These are phyloP conservation scores for Candida pseudofarinosa DNA, from an alignment of 805 yeast genomes.

Conservation along the genomic window DNA sequence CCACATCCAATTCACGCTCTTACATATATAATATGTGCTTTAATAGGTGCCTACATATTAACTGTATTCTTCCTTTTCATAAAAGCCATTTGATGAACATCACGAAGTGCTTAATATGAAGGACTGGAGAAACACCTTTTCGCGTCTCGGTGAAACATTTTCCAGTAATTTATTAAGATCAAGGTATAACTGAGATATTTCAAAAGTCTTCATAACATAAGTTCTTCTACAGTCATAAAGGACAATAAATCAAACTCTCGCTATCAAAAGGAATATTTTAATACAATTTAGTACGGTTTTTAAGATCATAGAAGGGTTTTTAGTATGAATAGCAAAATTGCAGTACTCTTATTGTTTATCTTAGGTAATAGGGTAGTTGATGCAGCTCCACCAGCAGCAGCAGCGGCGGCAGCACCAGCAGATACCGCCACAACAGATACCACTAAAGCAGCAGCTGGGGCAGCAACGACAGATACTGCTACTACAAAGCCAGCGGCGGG, in stretches of 20 bases:
- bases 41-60: not conserved
- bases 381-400: constrained; percentile 5
- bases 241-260: no score
- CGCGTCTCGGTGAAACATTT: not conserved
- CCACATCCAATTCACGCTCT: no score
- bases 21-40: no score
- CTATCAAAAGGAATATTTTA: no score
- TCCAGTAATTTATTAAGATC: no score
- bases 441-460: constrained; percentile 5
- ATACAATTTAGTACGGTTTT: no score
- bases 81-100: not conserved
- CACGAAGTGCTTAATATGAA: not conserved
- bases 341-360: not conserved
- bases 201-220: no score
- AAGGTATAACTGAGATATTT: no score
- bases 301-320: no score
- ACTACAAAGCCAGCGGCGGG: constrained; percentile 4
- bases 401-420: constrained; percentile 6
- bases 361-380: not conserved
- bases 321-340: not conserved
- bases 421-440: constrained; percentile 6
- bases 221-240: no score
- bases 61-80: not conserved
- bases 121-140: not conserved
- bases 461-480: constrained; percentile 11